phyloP scores from a whole-genome alignment of 2,329 filamentous ascomycete genomes.

The Colletotrichum incanum region DNA sequence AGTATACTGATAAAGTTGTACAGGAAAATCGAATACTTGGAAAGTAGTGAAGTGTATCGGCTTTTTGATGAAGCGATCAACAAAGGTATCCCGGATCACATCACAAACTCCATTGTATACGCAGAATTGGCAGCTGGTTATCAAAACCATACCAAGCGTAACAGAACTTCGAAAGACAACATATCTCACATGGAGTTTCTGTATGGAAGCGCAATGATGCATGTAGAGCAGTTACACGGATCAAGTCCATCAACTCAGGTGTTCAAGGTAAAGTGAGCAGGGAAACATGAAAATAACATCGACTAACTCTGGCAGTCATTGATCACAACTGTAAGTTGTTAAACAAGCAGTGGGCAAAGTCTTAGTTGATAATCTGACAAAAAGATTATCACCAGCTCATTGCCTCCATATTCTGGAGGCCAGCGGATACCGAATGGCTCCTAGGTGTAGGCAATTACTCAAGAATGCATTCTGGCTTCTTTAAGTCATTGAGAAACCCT shows the following conservation, averaged over 20 bases:
- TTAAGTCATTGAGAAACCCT: conserved; percentile 3
- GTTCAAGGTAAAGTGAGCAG: conserved; percentile 6
- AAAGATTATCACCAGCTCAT: not conserved
- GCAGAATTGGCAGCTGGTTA: not conserved
- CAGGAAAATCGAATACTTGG: not conserved
- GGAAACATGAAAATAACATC: too few species aligned
- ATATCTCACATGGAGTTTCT: not conserved
- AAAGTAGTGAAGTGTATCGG: not conserved
- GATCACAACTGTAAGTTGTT: not conserved
- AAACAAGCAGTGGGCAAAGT: too few species aligned
- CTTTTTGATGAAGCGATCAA: not conserved
- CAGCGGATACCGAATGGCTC: not conserved
- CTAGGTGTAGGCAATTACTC: too few species aligned
- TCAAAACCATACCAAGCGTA: not conserved
- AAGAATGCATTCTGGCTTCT: conserved; percentile 9
- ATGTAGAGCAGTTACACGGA: not conserved
- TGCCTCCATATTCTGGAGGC: not conserved
- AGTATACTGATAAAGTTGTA: too few species aligned
- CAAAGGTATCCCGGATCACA: not conserved
- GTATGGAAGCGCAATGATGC: not conserved
- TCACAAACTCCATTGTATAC: not conserved
- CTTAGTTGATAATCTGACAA: too few species aligned
- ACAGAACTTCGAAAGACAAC: not conserved
- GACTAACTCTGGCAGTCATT: not conserved
- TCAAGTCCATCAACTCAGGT: not conserved